Evolutionary conservation across 2,329 filamentous ascomycete species (phyloP).

Genomic region (Microdochium nivale): DNA sequence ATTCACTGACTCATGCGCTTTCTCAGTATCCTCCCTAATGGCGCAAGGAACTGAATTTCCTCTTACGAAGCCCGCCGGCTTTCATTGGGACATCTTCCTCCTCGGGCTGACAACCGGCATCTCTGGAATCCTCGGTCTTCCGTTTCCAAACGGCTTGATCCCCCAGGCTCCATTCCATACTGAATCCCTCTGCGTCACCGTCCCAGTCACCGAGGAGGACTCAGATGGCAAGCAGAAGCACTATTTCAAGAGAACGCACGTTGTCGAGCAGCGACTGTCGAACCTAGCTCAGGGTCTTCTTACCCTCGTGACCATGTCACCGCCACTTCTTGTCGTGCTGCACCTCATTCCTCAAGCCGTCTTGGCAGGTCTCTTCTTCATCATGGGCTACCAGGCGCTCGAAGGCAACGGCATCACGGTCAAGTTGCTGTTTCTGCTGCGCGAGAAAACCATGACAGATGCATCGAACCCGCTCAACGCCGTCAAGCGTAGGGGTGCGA

Average conservation of each 20-base stretch:
- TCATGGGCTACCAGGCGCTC: slow-evolving; percentile 75
- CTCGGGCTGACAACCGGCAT: slow-evolving; percentile 70
- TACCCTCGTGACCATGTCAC: slow-evolving; percentile 71
- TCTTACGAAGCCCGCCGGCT: slow-evolving; percentile 70
- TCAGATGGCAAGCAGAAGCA: slow-evolving; percentile 45
- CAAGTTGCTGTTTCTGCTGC: slow-evolving; percentile 62
- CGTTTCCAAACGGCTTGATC: slow-evolving; percentile 76
- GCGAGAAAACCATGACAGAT: slow-evolving; percentile 56
- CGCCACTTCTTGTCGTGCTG: slow-evolving; percentile 63
- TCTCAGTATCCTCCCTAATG: slow-evolving; percentile 60
- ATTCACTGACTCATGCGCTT: not conserved
- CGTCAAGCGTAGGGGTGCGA: slow-evolving; percentile 52
- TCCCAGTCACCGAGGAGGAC: slow-evolving; percentile 41
- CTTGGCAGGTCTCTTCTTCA: slow-evolving; percentile 73
- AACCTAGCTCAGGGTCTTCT: slow-evolving; percentile 72
- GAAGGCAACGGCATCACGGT: slow-evolving; percentile 68
- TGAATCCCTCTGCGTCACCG: slow-evolving; percentile 65
- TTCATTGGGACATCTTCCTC: slow-evolving; percentile 80
- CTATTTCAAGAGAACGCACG: slow-evolving; percentile 43
- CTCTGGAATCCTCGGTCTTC: slow-evolving; percentile 66
- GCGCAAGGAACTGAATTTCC: slow-evolving; percentile 79
- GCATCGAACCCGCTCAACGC: slow-evolving; percentile 48
- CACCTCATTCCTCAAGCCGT: slow-evolving; percentile 74
- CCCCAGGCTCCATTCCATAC: slow-evolving; percentile 81
- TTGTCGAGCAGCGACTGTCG: slow-evolving; percentile 72